Evolutionary conservation across 345 rosid genomes (phyloP).

Genomic region (Bruguiera parviflora): DNA sequence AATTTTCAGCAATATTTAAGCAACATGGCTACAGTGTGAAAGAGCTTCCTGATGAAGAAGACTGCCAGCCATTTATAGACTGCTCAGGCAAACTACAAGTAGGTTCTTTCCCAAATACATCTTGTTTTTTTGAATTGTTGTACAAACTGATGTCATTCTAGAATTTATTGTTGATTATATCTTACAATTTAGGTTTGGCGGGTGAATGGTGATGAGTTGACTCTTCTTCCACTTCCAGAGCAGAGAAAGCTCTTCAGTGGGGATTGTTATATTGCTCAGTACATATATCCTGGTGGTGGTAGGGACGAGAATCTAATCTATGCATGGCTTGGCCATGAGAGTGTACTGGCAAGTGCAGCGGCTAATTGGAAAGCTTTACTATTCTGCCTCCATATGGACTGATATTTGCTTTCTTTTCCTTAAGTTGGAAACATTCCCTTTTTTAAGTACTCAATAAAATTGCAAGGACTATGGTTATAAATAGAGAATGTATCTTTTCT

Average conservation of each 20-base stretch:
- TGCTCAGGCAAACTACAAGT: slow-evolving; percentile 62
- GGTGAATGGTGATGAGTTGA: slow-evolving; percentile 52
- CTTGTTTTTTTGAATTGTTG: slow-evolving; percentile 10
- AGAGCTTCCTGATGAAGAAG: slow-evolving; percentile 69
- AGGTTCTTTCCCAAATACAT: slow-evolving; percentile 15
- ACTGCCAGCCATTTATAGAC: slow-evolving; percentile 42
- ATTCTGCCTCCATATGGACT: neutral
- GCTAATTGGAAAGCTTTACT: neutral
- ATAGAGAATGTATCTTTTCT: neutral
- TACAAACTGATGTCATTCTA: slow-evolving; percentile 10
- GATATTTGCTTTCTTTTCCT: neutral
- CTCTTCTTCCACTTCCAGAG: slow-evolving; percentile 51
- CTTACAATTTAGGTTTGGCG: slow-evolving; percentile 61
- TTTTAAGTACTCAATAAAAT: too few species aligned
- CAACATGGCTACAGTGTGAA: slow-evolving; percentile 68
- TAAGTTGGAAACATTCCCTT: too few species aligned
- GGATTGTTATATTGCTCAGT: slow-evolving; percentile 70
- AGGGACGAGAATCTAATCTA: slow-evolving; percentile 53
- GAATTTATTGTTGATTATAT: slow-evolving; percentile 10
- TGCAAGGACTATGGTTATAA: too few species aligned
- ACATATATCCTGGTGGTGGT: slow-evolving; percentile 50
- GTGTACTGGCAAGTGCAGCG: slow-evolving; percentile 47
- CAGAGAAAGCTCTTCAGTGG: slow-evolving; percentile 69
- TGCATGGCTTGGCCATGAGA: slow-evolving; percentile 72
- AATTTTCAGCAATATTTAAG: slow-evolving; percentile 72